phyloP scores from a whole-genome alignment of 305 asterid genomes.

The Fraxinus albicans region DNA sequence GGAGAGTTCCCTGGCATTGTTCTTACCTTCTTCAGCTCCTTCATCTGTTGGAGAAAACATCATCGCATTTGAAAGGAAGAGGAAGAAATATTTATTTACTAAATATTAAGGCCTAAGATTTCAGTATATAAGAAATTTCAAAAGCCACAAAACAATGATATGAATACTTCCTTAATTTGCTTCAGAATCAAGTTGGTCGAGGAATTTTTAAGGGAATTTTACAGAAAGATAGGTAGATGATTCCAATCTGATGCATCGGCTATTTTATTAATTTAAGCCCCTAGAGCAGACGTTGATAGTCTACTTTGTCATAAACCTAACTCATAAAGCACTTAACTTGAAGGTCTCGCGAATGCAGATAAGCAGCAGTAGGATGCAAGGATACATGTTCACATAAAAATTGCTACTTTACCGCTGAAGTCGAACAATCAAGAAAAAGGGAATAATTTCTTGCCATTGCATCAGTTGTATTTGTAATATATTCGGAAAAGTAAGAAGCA shows the following conservation, averaged over 20 bases:
- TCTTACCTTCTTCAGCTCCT: conserved; percentile 42
- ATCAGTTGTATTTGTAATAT: not conserved
- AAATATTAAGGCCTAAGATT: not conserved
- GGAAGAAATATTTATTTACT: not conserved
- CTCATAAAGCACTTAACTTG: not conserved
- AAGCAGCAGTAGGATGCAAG: not conserved
- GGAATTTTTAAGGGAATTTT: not conserved
- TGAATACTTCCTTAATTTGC: not conserved
- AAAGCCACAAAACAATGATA: not conserved
- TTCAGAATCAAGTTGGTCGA: conserved; percentile 7
- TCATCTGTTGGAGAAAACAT: conserved; percentile 36
- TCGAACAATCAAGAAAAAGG: not conserved
- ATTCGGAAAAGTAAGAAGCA: not conserved
- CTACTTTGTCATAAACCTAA: too few species aligned
- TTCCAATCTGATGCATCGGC: not conserved
- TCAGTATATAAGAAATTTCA: not conserved
- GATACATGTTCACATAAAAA: not conserved
- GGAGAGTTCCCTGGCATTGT: conserved; percentile 58
- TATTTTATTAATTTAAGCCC: not conserved
- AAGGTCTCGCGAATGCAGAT: not conserved
- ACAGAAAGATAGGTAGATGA: not conserved
- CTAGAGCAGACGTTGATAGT: too few species aligned
- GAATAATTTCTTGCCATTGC: not conserved
- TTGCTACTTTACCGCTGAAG: not conserved
- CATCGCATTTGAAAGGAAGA: not conserved